Base-by-base conservation (phyloP, 208 protist species). In the Angomonas deanei region DNA sequence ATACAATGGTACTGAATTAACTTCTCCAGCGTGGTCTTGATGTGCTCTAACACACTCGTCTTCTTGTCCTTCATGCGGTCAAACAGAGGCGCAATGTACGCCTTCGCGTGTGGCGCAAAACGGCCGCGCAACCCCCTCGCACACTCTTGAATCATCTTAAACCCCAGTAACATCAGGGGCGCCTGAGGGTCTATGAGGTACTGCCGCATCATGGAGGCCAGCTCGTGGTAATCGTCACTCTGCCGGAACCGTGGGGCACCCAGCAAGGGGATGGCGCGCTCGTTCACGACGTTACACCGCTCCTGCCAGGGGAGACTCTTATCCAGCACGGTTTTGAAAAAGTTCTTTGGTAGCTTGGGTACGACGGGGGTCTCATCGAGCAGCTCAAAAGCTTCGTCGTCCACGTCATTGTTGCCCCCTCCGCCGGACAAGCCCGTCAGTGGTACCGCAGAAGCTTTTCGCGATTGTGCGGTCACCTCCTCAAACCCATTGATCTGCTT, bases 51-150 rank as follows among this genome's bases (percentile, higher is more conserved):
- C 13, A 93, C 86, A 64, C 84, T 92, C 33, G 78, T 79, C 52
- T 96, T 96, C 59, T 96, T 96, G 66, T 96, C 89, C 66, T 93
- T 93, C 78, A 96, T 82, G 63, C 93, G 93, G 48, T 93, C 89
- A 64, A 96, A 89, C 32, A 96, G 55, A 13, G 74, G 71, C 10
- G 61, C 52, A 10, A 96, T 36, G 54, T 66, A 91, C 23, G 42
- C 50, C 38, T 76, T 68, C 0, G 80, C 81, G 57, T 91, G 70
- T 2, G 77, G 60, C 1, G 61, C 77, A 60, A 92, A 92, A 26
- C 70, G 60, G 28, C 49, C 52, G 26, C 89, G 73, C 21, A 96
- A 56, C 0, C 80, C 82, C 8, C 84, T 65, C 0, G 86, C 84
- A 30, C 82, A 84, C 49, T 90, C 84, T 64, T 96, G 84, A 54